These are phyloP conservation scores for Verticillium nonalfalfae DNA, from an alignment of 2,329 filamentous ascomycete species.

Conservation along the genomic window DNA sequence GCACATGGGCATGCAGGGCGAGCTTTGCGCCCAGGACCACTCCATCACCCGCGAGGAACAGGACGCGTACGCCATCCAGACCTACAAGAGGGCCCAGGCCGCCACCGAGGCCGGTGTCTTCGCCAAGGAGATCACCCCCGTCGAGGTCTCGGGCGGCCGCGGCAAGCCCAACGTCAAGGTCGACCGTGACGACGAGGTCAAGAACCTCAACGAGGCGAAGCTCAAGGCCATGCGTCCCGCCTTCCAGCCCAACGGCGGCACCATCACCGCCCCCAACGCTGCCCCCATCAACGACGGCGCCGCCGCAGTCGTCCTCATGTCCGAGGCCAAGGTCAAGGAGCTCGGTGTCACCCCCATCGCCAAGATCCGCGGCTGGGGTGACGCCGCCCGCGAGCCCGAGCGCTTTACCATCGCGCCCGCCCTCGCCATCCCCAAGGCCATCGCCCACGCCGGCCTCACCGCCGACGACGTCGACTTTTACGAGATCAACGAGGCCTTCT, in stretches of 20 bases:
- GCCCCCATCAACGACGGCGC: conserved; percentile 95
- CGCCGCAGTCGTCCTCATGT: conserved; percentile 86
- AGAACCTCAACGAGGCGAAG: conserved; percentile 84
- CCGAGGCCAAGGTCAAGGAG: conserved; percentile 89
- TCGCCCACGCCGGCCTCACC: conserved; percentile 85
- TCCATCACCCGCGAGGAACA: conserved; percentile 76
- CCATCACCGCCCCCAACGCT: conserved; percentile 92
- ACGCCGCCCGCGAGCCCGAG: conserved; percentile 83
- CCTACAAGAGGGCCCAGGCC: conserved; percentile 88
- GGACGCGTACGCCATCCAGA: conserved; percentile 92
- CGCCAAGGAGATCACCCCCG: conserved; percentile 77
- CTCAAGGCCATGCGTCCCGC: conserved; percentile 79
- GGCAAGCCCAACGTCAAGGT: conserved; percentile 82
- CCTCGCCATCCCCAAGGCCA: conserved; percentile 92
- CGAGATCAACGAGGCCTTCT: conserved; percentile 99
- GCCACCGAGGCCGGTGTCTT: conserved; percentile 80
- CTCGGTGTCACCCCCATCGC: conserved; percentile 86
- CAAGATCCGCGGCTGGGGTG: conserved; percentile 96
- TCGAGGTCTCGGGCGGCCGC: conserved; percentile 81
- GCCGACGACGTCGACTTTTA: conserved; percentile 80
- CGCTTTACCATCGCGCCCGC: conserved; percentile 95
- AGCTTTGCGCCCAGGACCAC: conserved; percentile 87
- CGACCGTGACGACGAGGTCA: conserved; percentile 88
- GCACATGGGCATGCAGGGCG: conserved; percentile 90
- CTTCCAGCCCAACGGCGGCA: conserved; percentile 74